phyloP scores from a whole-genome alignment of 192 early-diverging fungal genomes.

The Entophlyctis luteolus region DNA sequence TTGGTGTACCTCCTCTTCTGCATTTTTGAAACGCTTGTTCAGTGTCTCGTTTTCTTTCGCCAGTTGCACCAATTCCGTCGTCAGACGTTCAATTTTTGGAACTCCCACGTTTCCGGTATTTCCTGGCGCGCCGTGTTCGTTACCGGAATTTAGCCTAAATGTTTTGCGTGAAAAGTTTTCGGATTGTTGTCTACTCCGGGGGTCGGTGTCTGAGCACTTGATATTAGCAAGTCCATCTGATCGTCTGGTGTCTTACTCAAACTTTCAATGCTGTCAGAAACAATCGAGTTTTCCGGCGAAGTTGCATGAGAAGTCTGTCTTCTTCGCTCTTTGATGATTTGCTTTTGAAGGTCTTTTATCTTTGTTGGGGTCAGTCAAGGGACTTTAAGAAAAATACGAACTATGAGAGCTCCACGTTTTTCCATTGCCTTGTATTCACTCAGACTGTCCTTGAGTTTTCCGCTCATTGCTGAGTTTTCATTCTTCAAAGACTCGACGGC shows the following conservation, averaged over 20 bases:
- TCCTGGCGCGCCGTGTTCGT: neutral
- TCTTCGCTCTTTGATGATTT: constrained; percentile 47
- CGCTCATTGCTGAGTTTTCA: constrained; percentile 32
- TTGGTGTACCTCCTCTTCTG: constrained; percentile 48
- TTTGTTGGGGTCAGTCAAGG: constrained; percentile 8
- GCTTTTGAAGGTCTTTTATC: constrained; percentile 59
- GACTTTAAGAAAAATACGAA: constrained; percentile 11
- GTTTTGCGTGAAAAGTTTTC: neutral
- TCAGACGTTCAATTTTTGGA: constrained; percentile 41
- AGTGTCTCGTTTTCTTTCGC: constrained; percentile 52
- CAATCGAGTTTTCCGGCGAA: neutral
- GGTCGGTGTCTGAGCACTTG: neutral
- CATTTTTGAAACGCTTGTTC: constrained; percentile 36
- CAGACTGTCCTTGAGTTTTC: constrained; percentile 38
- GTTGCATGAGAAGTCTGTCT: constrained; percentile 21
- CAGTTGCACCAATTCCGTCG: constrained; percentile 37
- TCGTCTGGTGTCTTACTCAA: constrained; percentile 1
- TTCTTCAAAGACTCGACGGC: constrained; percentile 22
- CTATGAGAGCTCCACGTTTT: constrained; percentile 43
- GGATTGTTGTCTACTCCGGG: constrained; percentile 10
- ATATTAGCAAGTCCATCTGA: neutral
- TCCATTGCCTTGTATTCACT: constrained; percentile 43
- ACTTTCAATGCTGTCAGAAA: constrained; percentile 7
- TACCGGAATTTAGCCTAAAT: neutral
- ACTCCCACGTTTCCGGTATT: constrained; percentile 13